Evolutionary conservation across 768 basidiomycete species (phyloP).

Genomic region (Leccinum subtestaceum): DNA sequence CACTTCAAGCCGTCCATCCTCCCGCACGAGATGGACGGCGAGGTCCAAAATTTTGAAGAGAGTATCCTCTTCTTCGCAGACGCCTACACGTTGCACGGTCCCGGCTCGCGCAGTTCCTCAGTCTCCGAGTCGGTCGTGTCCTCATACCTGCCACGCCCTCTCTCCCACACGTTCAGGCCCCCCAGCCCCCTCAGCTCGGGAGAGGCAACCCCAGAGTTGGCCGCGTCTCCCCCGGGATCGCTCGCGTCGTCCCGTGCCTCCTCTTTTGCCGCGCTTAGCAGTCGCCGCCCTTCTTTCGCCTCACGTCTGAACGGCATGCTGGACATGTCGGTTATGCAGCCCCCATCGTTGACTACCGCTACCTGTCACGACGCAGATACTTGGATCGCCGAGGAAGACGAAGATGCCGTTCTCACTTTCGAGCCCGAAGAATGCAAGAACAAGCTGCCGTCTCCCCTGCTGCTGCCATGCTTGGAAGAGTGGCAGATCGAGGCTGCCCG

Average conservation of each 20-base stretch:
- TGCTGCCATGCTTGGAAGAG: slow-evolving; percentile 38
- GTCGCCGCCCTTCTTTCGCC: slow-evolving; percentile 49
- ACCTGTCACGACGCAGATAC: slow-evolving; percentile 19
- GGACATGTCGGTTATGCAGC: slow-evolving; percentile 31
- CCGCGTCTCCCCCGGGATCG: slow-evolving; percentile 36
- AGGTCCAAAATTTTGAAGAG: slow-evolving; percentile 61
- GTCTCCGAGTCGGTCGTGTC: background rate
- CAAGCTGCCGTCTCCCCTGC: background rate
- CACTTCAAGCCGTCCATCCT: slow-evolving; percentile 58
- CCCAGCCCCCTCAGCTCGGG: slow-evolving; percentile 31
- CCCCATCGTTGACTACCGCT: background rate
- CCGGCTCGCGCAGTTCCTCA: slow-evolving; percentile 33
- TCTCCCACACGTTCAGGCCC: background rate
- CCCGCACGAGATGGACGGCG: slow-evolving; percentile 53
- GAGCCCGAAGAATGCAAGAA: slow-evolving; percentile 24
- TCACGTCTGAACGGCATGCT: slow-evolving; percentile 40
- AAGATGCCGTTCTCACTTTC: slow-evolving; percentile 28
- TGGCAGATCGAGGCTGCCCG: slow-evolving; percentile 56
- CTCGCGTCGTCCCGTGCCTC: slow-evolving; percentile 43
- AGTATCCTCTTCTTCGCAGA: slow-evolving; percentile 67
- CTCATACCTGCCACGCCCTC: too few species aligned
- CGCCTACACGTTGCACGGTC: slow-evolving; percentile 46
- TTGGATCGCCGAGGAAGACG: slow-evolving; percentile 34
- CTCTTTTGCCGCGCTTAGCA: slow-evolving; percentile 35
- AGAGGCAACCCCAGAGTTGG: slow-evolving; percentile 41